A percentile compares a stretch with the other conserved stretches of the same genome.
Conservation (phyloP, 2,329 filamentous ascomycete species). For the Dactylellina cionopaga region DNA sequence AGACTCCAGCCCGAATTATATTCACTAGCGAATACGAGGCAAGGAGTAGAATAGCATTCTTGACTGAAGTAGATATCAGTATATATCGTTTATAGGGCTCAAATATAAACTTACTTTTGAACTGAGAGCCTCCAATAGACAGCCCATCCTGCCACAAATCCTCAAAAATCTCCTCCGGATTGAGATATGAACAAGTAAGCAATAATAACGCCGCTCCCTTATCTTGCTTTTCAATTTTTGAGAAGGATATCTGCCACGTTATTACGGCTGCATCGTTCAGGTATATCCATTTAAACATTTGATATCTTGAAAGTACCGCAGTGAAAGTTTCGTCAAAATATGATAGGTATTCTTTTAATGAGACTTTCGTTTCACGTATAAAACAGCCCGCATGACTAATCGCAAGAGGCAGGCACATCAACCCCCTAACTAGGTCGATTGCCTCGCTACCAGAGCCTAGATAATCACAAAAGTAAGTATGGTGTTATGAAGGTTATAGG, state of each 20-base stretch:
- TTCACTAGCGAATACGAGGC: conserved; percentile 17
- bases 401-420: conserved; percentile 37
- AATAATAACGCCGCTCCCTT: conserved; percentile 47
- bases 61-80: conserved; percentile 12
- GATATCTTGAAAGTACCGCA: too few relatives aligned
- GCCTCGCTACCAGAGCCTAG: background rate
- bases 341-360: background rate
- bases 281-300: conserved; percentile 43
- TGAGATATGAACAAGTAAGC: too few relatives aligned
- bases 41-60: conserved; percentile 5
- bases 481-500: too few relatives aligned
- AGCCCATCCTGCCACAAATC: conserved; percentile 23
- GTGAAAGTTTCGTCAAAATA: conserved; percentile 46
- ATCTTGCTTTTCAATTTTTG: conserved; percentile 32
- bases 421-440: conserved; percentile 2
- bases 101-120: conserved; percentile 8
- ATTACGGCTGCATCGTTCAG: conserved; percentile 37
- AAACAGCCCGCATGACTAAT: conserved; percentile 38
- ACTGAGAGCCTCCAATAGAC: background rate
- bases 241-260: conserved; percentile 51
- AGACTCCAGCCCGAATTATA: background rate
- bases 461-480: too few relatives aligned
- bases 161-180: conserved; percentile 51
- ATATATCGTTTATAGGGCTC: background rate
- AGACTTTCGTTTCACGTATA: conserved; percentile 19